Base-by-base conservation (phyloP, 1,284 basidiomycete genomes). In the Ceratobasidium sp. region DNA sequence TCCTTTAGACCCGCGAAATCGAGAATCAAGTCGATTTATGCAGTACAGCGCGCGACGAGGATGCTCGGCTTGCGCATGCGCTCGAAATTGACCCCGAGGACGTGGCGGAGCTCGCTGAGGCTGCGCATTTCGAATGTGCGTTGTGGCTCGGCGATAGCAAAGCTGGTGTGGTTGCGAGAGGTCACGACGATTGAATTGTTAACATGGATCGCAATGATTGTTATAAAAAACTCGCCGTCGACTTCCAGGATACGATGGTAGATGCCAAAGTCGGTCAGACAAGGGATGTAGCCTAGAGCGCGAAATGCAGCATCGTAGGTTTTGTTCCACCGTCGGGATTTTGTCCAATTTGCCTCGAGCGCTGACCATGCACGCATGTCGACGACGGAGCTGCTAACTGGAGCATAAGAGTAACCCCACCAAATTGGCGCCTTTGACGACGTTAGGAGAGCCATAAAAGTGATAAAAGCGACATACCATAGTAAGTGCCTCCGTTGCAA, bases 51-150 rank as follows among this genome's bases (percentile, higher is more conserved):
- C 28, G 63, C 10, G 1, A 44, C 42, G 7, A 73, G 42, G 0
- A 28, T 33, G 1, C 46, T 23, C 18, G 20, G 12, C 12, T 28
- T 15, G 0, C 44, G 42, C 10, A 51, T 4, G 1, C 71, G 44
- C 23, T 49, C 23, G 26, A 73, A 71, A 9, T 58, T 39, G 46
- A 80, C 73, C 13, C 69, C 77, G 9, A 80, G 69, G 49, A 78
- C 67, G 26, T 55, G 44, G 3, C 56, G 40, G 1, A 78, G 33
- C 3, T 13, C 44, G 3, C 79, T 77, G 2, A 80, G 28, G 39
- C 78, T 70, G 28, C 46, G 53, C 53, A 78, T 78, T 2, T 78
- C 44, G 26, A 78, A 80, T 2, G 26, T 26, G 0, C 26, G 23
- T 20, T 23, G 55, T 18, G 78, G 63, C 12, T 66, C 44, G 0